These are phyloP conservation scores for Bifiguratus adelaidae DNA, from an alignment of 192 early-diverging fungal genomes.

Conservation along the genomic window DNA sequence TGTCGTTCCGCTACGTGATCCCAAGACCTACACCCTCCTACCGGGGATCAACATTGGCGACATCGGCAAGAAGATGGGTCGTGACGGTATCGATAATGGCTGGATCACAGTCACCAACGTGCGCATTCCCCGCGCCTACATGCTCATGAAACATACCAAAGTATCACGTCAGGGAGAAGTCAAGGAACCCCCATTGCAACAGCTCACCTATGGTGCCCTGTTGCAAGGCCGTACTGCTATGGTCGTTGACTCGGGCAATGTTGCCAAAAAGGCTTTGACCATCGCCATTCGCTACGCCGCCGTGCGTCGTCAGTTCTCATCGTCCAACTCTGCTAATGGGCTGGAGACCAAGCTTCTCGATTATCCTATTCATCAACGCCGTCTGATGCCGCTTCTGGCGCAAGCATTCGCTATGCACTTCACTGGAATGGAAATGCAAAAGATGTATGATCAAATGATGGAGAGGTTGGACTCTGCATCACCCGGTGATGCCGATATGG, in stretches of 20 bases:
- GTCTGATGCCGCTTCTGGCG: slow-evolving; percentile 60
- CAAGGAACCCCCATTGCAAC: slow-evolving; percentile 68
- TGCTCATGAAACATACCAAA: slow-evolving; percentile 93
- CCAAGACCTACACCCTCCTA: slow-evolving; percentile 63
- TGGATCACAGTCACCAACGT: slow-evolving; percentile 92
- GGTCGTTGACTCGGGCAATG: slow-evolving; percentile 77
- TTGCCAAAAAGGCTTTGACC: slow-evolving; percentile 82
- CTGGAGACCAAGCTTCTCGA: slow-evolving; percentile 65
- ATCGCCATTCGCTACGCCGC: slow-evolving; percentile 88
- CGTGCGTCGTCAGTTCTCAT: slow-evolving; percentile 82
- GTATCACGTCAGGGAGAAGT: slow-evolving; percentile 69
- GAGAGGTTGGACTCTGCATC: too few species aligned
- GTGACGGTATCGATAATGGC: slow-evolving; percentile 87
- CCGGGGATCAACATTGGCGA: slow-evolving; percentile 88
- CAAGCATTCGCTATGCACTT: slow-evolving; percentile 65
- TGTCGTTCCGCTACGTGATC: slow-evolving; percentile 77
- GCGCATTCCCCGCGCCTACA: slow-evolving; percentile 79
- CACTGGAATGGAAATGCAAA: slow-evolving; percentile 50
- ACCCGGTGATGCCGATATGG: slow-evolving; percentile 46
- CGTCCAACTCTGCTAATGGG: too few species aligned
- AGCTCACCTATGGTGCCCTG: slow-evolving; percentile 83
- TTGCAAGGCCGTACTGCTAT: slow-evolving; percentile 76
- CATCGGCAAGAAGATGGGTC: slow-evolving; percentile 89
- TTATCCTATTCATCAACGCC: slow-evolving; percentile 71
- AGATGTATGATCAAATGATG: slow-evolving; percentile 45